Evolutionary conservation across 2,329 filamentous ascomycete species (phyloP), one percentile per base, ranked within the genome.

Genomic region (Aspergillus novofumigatus): DNA sequence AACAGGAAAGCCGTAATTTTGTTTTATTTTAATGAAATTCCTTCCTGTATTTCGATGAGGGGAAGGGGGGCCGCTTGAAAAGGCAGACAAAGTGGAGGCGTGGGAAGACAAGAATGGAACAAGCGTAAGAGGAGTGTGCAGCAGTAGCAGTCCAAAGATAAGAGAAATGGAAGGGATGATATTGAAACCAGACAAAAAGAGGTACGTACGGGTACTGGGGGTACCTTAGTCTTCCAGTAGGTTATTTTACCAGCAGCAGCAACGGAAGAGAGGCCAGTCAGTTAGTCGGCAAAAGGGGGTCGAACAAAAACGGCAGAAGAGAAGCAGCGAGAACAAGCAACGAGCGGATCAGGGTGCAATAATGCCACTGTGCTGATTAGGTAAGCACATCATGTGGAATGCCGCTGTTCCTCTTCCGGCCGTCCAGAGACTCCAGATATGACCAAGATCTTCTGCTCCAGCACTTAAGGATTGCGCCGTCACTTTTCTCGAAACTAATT

Each of bases 21-120:
- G 61, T 60, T 61, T 59, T 64, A 65, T 42, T 47, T 55, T 52
- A 55, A 47, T 25, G 21, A 17, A 25, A 47, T 47, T 14, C 21
- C 42, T 47, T 23, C 44, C 21, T 14, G 21, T 47, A 26, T 23
- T 47, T 32, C 51, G 52, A 52, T 28, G 47, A 58, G 54, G 62
- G 56, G 53, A 55, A 56, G 56, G 53, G 42, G 52, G 53, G 56
- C 49, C 48, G 56, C 56, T 60, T 61, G 54, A 53, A 53, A 64
- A 61, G 60, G 41, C 52, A 56, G 57, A 57, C 44, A 54, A 60
- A 68, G 68, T 69, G 68, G 68, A 70, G 68, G 67, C 63, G 52
- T 52, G 55, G 59, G 55, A 61, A 55, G 59, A 51, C 59, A 64
- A 56, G 64, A 68, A 67, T 64, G 64, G 63, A 56, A 61, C 61